These are phyloP conservation scores for Aegilops speltoides DNA, from an alignment of 176 grass and related monocot species.

Conservation along the genomic window DNA sequence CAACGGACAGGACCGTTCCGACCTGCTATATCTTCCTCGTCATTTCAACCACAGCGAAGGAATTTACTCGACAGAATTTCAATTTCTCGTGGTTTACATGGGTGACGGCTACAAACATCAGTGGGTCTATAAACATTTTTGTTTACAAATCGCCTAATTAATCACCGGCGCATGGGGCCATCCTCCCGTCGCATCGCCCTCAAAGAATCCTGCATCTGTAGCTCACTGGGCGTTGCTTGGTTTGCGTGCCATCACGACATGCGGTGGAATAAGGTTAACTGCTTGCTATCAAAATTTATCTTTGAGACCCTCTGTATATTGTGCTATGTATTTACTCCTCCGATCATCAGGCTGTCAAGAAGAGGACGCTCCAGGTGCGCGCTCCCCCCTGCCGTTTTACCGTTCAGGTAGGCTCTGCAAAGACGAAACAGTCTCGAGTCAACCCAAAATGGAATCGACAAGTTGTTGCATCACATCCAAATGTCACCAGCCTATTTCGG, in stretches of 20 bases:
- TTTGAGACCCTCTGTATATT: background rate
- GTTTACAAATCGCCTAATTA: conserved; percentile 33
- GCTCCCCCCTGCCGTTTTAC: conserved; percentile 36
- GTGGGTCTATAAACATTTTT: conserved; percentile 2
- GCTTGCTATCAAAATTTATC: conserved; percentile 35
- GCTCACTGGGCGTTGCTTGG: background rate
- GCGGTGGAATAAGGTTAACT: background rate
- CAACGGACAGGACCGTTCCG: no score
- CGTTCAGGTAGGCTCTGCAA: conserved; percentile 55
- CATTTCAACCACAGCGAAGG: background rate
- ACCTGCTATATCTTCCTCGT: background rate
- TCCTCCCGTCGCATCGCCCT: background rate
- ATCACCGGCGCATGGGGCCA: background rate
- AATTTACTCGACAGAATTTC: background rate
- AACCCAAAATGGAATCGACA: conserved; percentile 21
- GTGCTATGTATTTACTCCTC: conserved; percentile 58
- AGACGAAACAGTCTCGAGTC: conserved; percentile 21
- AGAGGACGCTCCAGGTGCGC: conserved; percentile 64
- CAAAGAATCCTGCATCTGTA: background rate
- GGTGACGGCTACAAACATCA: background rate
- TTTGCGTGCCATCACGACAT: background rate
- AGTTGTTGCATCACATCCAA: background rate
- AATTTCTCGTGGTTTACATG: conserved; percentile 3
- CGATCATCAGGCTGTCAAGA: conserved; percentile 65
- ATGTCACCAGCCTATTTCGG: background rate